phyloP scores from a whole-genome alignment of 1,284 basidiomycete species.

The Ceratobasidium papillatum region DNA sequence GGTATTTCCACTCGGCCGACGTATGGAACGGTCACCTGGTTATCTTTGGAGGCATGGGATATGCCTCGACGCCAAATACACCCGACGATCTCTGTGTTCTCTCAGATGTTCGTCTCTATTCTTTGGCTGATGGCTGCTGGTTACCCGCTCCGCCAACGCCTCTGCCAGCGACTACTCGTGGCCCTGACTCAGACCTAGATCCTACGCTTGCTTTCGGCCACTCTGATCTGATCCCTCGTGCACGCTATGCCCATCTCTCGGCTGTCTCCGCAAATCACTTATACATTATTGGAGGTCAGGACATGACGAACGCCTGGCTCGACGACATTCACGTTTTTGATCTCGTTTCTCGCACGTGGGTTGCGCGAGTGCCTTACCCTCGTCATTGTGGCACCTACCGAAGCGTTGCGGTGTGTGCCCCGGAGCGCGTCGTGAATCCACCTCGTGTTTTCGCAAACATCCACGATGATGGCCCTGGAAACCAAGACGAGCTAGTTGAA shows the following conservation, averaged over 20 bases:
- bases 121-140: conserved; percentile 77
- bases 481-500: conserved; percentile 59
- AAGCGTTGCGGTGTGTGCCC: conserved; percentile 82
- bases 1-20: conserved; percentile 93
- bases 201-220: conserved; percentile 42
- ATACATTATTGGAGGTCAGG: conserved; percentile 95
- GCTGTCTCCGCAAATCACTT: conserved; percentile 82
- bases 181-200: conserved; percentile 42
- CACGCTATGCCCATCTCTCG: conserved; percentile 91
- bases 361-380: conserved; percentile 79
- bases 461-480: conserved; percentile 38
- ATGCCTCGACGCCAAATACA: conserved; percentile 69
- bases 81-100: conserved; percentile 81
- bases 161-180: conserved; percentile 47
- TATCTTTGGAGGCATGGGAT: conserved; percentile 93
- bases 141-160: conserved; percentile 55
- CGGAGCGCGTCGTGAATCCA: conserved; percentile 71
- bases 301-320: conserved; percentile 89
- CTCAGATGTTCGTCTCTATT: conserved; percentile 86
- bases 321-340: conserved; percentile 92
- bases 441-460: conserved; percentile 38
- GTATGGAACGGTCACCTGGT: conserved; percentile 88
- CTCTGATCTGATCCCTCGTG: conserved; percentile 65
- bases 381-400: conserved; percentile 93
- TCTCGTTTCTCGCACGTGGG: conserved; percentile 75